These are phyloP conservation scores for Marsdenia floribunda DNA, from an alignment of 257 asterid species.

Conservation along the genomic window DNA sequence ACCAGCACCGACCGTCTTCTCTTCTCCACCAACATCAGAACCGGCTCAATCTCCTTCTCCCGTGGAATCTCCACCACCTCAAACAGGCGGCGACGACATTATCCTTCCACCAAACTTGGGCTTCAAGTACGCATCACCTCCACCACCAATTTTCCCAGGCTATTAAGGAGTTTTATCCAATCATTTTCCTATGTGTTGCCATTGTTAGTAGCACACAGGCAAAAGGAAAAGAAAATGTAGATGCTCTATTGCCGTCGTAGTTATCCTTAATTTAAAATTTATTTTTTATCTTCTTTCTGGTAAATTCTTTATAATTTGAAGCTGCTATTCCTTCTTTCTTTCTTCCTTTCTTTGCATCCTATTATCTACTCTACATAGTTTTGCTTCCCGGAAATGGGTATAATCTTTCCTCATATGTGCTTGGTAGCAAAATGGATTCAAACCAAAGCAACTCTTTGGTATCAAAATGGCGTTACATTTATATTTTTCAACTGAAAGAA, in stretches of 20 bases:
- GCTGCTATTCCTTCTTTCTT: no score
- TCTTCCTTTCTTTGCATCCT: no score
- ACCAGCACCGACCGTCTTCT: slow-evolving; percentile 16
- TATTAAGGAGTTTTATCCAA: slow-evolving; percentile 34
- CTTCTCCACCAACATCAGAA: slow-evolving; percentile 23
- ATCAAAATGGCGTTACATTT: no score
- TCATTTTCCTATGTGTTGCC: slow-evolving; percentile 6
- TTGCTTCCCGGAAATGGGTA: no score
- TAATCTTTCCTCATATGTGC: no score
- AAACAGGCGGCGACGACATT: slow-evolving; percentile 18
- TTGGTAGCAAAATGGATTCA: no score
- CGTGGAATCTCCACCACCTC: slow-evolving; percentile 35
- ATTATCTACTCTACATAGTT: no score
- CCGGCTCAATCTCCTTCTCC: slow-evolving; percentile 21
- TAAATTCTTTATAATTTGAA: no score
- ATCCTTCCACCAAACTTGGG: slow-evolving; percentile 46
- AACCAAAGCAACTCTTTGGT: no score
- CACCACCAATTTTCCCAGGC: slow-evolving; percentile 70
- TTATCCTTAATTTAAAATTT: no score
- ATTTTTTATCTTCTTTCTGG: no score
- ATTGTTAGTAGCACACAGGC: slow-evolving; percentile 4
- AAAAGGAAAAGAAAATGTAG: not conserved
- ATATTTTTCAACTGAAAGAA: no score
- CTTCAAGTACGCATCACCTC: slow-evolving; percentile 50
- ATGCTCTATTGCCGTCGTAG: not conserved